A percentile compares a stretch with the other conserved stretches of the same genome.
These are phyloP conservation scores for Cladophialophora chaetospira DNA, from an alignment of 2,329 filamentous ascomycete species.

Conservation along the genomic window DNA sequence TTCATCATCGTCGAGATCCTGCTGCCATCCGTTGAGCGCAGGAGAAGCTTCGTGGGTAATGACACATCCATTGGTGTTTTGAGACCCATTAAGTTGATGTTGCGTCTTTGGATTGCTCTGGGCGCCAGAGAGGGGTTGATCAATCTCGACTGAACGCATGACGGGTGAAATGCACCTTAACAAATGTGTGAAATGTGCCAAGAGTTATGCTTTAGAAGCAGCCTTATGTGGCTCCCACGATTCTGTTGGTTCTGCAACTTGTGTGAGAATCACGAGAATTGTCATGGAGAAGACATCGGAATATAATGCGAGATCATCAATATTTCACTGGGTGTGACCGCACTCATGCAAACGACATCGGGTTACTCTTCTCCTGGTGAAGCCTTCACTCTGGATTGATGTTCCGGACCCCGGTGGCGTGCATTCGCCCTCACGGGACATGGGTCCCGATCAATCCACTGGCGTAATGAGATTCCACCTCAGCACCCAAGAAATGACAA, in stretches of 20 bases:
- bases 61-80: background rate
- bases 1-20: background rate
- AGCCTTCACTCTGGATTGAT: background rate
- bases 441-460: background rate
- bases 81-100: background rate
- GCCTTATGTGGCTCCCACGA: no score
- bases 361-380: background rate
- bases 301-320: background rate
- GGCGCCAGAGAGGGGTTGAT: background rate
- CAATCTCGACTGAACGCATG: background rate
- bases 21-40: background rate
- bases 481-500: no score
- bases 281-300: background rate
- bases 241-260: no score
- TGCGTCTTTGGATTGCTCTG: background rate
- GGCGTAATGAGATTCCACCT: background rate
- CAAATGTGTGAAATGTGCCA: no score
- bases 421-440: background rate
- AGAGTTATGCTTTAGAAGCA: no score
- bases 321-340: background rate
- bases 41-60: background rate
- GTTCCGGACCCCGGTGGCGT: background rate
- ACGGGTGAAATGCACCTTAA: background rate
- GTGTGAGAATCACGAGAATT: no score
- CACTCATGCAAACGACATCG: background rate